Evolutionary conservation across 805 yeast genomes (phyloP).

Genomic region (Kodamaea nitidulidarum): DNA sequence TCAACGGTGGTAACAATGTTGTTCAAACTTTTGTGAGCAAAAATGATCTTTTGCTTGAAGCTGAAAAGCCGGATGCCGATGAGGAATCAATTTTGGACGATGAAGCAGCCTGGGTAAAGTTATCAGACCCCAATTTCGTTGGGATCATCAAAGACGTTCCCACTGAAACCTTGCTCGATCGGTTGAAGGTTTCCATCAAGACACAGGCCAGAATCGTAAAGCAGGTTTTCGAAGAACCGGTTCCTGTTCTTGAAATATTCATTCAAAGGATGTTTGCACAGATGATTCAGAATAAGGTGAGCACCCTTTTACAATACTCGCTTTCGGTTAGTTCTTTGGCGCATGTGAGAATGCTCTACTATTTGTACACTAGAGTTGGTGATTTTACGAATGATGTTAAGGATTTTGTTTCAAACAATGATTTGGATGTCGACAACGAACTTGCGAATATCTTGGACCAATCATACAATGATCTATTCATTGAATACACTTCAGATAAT

Average conservation of each 20-base stretch:
- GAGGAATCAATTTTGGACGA: constrained; percentile 35
- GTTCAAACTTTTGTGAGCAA: constrained; percentile 79
- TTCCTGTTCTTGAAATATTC: constrained; percentile 64
- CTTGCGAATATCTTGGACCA: constrained; percentile 58
- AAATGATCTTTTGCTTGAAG: constrained; percentile 61
- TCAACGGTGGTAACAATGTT: constrained; percentile 81
- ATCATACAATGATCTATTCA: constrained; percentile 67
- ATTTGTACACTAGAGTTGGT: constrained; percentile 55
- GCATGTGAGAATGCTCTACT: constrained; percentile 70
- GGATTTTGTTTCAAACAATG: constrained; percentile 49
- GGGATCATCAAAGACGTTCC: constrained; percentile 47
- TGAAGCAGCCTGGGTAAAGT: constrained; percentile 52
- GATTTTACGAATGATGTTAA: constrained; percentile 63
- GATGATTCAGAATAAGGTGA: constrained; percentile 54
- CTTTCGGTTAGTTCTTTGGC: constrained; percentile 62
- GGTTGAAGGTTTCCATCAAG: constrained; percentile 51
- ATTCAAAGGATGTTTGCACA: constrained; percentile 75
- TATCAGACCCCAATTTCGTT: constrained; percentile 57
- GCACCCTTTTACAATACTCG: constrained; percentile 58
- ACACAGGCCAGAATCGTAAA: constrained; percentile 71
- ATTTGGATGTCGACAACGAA: constrained; percentile 45
- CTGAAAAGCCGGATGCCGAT: constrained; percentile 24
- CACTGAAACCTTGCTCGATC: constrained; percentile 51
- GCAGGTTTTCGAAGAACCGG: constrained; percentile 69
- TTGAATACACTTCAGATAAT: constrained; percentile 61